A percentile compares a stretch with the other conserved stretches of the same genome.
Conservation (phyloP, 1,139 yeast genomes). For the Geotrichum candidum region DNA sequence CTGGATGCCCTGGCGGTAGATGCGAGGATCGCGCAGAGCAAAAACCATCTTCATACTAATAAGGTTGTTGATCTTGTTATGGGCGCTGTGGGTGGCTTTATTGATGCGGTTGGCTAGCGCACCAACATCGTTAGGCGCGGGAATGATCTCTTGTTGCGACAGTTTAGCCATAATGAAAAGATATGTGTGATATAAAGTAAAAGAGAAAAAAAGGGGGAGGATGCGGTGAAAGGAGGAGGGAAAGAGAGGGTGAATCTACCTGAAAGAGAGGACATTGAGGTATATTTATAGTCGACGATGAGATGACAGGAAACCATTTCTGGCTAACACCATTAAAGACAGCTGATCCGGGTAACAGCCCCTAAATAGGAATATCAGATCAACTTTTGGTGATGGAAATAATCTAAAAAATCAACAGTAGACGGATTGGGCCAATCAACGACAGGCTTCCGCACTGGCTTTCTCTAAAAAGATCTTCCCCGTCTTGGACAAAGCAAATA, state of each 20-base stretch:
- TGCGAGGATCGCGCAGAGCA: slow-evolving; percentile 67
- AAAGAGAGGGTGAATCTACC: background rate
- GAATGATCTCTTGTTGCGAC: slow-evolving; percentile 56
- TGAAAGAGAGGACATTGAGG: background rate
- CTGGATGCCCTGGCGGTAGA: slow-evolving; percentile 76
- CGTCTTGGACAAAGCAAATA: too few species aligned
- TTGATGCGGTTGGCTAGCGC: slow-evolving; percentile 81
- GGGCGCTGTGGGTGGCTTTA: slow-evolving; percentile 55
- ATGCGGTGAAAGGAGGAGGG: background rate
- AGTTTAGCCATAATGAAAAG: slow-evolving; percentile 20
- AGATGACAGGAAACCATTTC: background rate
- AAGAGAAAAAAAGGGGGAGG: background rate
- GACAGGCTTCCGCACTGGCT: too few species aligned
- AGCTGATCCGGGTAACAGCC: background rate
- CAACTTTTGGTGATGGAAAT: too few species aligned
- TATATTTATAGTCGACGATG: background rate
- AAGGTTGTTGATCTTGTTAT: slow-evolving; percentile 62
- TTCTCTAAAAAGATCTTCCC: too few species aligned
- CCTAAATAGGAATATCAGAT: background rate
- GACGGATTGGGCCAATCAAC: too few species aligned
- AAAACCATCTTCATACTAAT: slow-evolving; percentile 66
- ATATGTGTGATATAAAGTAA: background rate
- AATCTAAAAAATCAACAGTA: too few species aligned
- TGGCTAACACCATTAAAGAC: background rate
- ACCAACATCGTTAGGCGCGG: slow-evolving; percentile 67